phyloP scores from a whole-genome alignment of 2,329 filamentous ascomycete genomes.

The Penicillium polonicum region DNA sequence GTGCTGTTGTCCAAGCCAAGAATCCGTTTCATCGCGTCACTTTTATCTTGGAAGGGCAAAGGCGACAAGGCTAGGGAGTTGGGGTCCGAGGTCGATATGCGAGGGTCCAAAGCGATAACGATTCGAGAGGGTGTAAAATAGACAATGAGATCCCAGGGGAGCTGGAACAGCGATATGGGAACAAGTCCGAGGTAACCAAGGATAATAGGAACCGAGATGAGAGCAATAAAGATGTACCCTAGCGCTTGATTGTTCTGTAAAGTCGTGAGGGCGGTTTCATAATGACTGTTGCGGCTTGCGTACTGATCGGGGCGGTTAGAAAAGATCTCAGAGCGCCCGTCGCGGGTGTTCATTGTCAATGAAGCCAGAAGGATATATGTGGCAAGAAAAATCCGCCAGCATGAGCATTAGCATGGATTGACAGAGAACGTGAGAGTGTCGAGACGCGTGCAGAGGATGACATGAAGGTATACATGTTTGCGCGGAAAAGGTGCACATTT shows the following conservation, averaged over 20 bases:
- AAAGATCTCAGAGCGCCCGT: constrained; percentile 32
- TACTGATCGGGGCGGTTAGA: constrained; percentile 29
- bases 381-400: constrained; percentile 20
- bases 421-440: not conserved
- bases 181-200: constrained; percentile 33
- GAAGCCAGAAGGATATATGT: constrained; percentile 16
- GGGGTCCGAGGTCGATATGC: constrained; percentile 44
- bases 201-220: constrained; percentile 31
- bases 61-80: constrained; percentile 41
- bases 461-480: constrained; percentile 13
- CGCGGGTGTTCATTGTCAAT: constrained; percentile 39
- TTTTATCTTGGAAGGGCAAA: constrained; percentile 55
- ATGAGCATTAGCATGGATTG: constrained; percentile 14
- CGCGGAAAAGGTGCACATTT: constrained; percentile 21
- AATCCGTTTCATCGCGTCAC: constrained; percentile 62
- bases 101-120: constrained; percentile 51
- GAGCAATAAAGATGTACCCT: constrained; percentile 30
- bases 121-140: constrained; percentile 42
- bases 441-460: not conserved
- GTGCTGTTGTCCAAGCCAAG: constrained; percentile 61
- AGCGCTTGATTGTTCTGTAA: constrained; percentile 31
- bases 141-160: constrained; percentile 41
- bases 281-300: constrained; percentile 26
- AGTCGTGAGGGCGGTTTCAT: constrained; percentile 35
- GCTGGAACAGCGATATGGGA: constrained; percentile 31